phyloP scores from a whole-genome alignment of 2,329 filamentous ascomycete species.

The Cordyceps cateniannulata region DNA sequence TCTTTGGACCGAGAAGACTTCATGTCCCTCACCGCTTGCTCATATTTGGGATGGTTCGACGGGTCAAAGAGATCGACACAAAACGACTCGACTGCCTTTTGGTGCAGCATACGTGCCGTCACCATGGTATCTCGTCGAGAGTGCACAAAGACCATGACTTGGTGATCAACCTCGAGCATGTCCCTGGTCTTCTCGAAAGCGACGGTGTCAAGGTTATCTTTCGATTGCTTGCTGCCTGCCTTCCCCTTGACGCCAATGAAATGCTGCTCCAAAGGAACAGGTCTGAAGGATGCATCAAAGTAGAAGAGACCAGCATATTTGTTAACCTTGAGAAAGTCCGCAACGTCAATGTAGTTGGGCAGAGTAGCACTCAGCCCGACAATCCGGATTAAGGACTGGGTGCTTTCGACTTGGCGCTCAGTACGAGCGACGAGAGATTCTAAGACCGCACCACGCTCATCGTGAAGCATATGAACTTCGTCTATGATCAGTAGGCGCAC shows the following conservation, averaged over 20 bases:
- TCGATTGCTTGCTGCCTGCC: conserved; percentile 68
- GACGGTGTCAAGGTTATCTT: conserved; percentile 81
- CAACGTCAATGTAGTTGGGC: conserved; percentile 93
- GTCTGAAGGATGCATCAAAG: conserved; percentile 92
- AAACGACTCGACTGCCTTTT: conserved; percentile 77
- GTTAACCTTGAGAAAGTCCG: conserved; percentile 95
- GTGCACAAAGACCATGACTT: conserved; percentile 99
- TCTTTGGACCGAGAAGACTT: conserved; percentile 81
- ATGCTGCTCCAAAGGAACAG: conserved; percentile 93
- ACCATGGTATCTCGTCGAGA: conserved; percentile 89
- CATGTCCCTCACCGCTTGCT: conserved; percentile 74
- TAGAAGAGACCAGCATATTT: conserved; percentile 90
- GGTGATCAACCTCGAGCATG: conserved; percentile 88
- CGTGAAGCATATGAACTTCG: conserved; percentile 98
- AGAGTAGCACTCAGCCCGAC: conserved; percentile 92
- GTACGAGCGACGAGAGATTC: conserved; percentile 95
- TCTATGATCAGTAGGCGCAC: conserved; percentile 94
- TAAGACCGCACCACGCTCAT: conserved; percentile 90
- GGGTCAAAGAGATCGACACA: conserved; percentile 81
- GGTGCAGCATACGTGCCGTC: conserved; percentile 77
- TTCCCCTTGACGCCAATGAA: conserved; percentile 97
- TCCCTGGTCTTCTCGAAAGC: conserved; percentile 92
- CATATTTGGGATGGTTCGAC: conserved; percentile 68
- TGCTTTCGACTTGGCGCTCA: conserved; percentile 94
- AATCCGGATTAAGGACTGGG: conserved; percentile 93